A percentile compares a stretch with the other conserved stretches of the same genome.
These are phyloP conservation scores for Rhizoclosmatium globosum DNA, from an alignment of 192 early-diverging fungal species.

Conservation along the genomic window DNA sequence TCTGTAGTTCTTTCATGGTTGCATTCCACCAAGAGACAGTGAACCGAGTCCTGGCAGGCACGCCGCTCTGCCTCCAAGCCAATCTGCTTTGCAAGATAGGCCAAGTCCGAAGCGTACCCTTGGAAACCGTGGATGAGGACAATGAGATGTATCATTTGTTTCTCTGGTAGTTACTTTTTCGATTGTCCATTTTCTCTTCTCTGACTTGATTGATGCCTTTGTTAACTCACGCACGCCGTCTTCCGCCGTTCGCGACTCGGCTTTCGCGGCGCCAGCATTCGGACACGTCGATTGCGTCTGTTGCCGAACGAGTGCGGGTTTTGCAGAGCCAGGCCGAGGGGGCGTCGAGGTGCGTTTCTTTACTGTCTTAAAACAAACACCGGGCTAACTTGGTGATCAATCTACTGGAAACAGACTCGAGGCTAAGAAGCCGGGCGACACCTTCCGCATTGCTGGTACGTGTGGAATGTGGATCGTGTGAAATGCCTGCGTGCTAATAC, in stretches of 20 bases:
- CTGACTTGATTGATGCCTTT: too few species aligned
- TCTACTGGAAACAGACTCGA: not conserved
- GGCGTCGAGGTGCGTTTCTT: not conserved
- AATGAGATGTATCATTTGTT: too few species aligned
- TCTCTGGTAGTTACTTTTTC: too few species aligned
- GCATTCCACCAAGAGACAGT: not conserved
- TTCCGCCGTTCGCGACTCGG: not conserved
- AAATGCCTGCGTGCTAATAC: too few species aligned
- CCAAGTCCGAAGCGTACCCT: slow-evolving; percentile 17
- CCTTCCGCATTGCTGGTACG: not conserved
- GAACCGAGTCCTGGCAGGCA: not conserved
- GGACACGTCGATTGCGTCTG: not conserved
- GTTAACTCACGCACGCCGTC: too few species aligned
- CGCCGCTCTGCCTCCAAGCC: not conserved
- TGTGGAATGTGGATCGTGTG: too few species aligned
- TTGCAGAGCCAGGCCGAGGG: not conserved
- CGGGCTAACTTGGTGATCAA: too few species aligned
- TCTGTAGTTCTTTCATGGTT: slow-evolving; percentile 7
- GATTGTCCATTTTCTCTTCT: too few species aligned
- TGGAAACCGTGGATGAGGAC: slow-evolving; percentile 15
- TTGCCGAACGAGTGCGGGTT: not conserved
- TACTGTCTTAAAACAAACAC: too few species aligned
- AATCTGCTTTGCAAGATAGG: not conserved
- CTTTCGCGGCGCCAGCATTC: not conserved
- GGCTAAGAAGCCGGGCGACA: not conserved